Evolutionary conservation across 345 rosid genomes (phyloP).

Genomic region (Citrus australasica): DNA sequence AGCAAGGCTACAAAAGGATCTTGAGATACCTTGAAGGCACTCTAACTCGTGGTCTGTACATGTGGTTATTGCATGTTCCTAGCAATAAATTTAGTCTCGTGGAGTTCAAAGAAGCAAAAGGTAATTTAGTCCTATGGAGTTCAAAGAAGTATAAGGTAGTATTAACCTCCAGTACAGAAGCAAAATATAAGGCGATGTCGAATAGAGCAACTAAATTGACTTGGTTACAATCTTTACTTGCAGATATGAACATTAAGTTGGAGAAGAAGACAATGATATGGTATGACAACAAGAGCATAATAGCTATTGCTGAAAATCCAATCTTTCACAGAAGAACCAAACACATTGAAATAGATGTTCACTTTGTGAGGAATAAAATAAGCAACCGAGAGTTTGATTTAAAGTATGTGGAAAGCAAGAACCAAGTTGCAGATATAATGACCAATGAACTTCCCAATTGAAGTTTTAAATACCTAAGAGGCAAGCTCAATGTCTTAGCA

Average conservation of each 20-base stretch:
- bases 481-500: neutral
- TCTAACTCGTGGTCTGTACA: neutral
- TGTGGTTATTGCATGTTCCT: neutral
- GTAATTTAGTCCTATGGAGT: too few relatives aligned
- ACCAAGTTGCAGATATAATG: neutral
- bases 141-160: neutral
- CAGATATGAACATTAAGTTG: too few relatives aligned
- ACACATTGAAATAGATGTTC: neutral
- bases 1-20: neutral
- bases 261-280: neutral
- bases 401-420: neutral
- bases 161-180: neutral
- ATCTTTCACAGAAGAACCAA: neutral
- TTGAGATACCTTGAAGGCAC: neutral
- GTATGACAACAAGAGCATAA: neutral
- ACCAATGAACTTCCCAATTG: neutral
- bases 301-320: neutral
- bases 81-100: neutral
- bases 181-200: neutral
- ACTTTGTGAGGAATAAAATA: neutral
- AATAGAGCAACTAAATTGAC: neutral
- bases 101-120: neutral
- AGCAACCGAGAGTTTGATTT: neutral
- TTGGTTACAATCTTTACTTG: neutral
- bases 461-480: neutral